Percentiles rank a stretch among this genome's conserved stretches.
Evolutionary conservation across 2,329 filamentous ascomycete species (phyloP).

Genomic region (Elsinoe perseae): DNA sequence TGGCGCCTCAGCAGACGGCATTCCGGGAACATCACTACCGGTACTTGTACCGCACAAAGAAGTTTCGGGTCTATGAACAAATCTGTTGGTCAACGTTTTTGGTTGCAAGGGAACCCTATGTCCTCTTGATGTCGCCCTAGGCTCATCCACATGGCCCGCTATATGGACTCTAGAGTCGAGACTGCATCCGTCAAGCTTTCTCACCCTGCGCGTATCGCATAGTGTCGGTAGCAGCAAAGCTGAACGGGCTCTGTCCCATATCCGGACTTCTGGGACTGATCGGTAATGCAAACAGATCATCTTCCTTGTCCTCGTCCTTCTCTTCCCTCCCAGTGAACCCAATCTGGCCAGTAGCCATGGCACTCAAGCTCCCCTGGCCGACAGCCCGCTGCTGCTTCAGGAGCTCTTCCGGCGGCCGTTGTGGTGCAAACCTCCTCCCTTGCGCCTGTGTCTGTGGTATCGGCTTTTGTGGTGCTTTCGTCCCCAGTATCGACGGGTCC

Average conservation of each 20-base stretch:
- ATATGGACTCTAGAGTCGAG: too few relatives aligned
- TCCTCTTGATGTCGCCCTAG: too few relatives aligned
- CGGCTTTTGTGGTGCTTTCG: constrained; percentile 35
- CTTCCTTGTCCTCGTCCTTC: constrained; percentile 53
- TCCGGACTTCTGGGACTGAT: constrained; percentile 81
- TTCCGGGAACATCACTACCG: too few relatives aligned
- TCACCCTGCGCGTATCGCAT: constrained; percentile 22
- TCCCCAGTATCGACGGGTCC: constrained; percentile 35
- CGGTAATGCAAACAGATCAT: constrained; percentile 79
- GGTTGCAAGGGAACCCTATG: too few relatives aligned
- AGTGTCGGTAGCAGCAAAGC: constrained; percentile 42
- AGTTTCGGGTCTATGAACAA: too few relatives aligned
- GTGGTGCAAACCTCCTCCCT: constrained; percentile 21
- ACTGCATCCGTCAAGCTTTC: constrained; percentile 1
- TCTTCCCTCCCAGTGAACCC: constrained; percentile 29
- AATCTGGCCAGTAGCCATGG: constrained; percentile 31
- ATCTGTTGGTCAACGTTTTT: too few relatives aligned
- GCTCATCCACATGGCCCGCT: too few relatives aligned
- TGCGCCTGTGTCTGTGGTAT: constrained; percentile 8
- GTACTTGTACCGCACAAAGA: too few relatives aligned
- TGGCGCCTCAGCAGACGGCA: too few relatives aligned
- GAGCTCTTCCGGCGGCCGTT: constrained; percentile 32
- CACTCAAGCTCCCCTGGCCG: constrained; percentile 30
- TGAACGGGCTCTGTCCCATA: constrained; percentile 76
- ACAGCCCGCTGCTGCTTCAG: constrained; percentile 34